Percentiles rank a stretch among this genome's conserved stretches.
These are phyloP conservation scores for Termitomyces sp. DNA, from an alignment of 768 basidiomycete species.

Conservation along the genomic window DNA sequence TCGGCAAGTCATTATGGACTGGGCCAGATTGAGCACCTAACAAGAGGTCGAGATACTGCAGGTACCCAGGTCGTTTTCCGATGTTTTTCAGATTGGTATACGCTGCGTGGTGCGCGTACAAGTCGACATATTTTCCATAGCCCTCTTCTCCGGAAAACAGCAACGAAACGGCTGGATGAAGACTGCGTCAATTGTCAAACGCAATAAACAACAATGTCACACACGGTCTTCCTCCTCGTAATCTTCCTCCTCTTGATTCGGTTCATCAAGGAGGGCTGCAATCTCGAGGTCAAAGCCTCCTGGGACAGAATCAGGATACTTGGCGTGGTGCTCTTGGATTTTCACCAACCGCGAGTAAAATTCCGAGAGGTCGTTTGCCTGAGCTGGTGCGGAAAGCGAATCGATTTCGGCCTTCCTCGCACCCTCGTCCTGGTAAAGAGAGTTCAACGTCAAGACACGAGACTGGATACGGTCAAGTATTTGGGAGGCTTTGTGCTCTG, in stretches of 20 bases:
- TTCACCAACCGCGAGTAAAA: slow-evolving; percentile 96
- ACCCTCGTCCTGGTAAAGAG: slow-evolving; percentile 76
- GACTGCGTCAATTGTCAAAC: slow-evolving; percentile 4
- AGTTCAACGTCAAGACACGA: slow-evolving; percentile 59
- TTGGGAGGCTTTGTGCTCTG: slow-evolving; percentile 87
- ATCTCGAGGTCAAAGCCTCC: slow-evolving; percentile 83
- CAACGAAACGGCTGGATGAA: slow-evolving; percentile 60
- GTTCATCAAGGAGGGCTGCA: slow-evolving; percentile 75
- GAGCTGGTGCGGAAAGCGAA: slow-evolving; percentile 51
- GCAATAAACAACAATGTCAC: slow-evolving; percentile 26
- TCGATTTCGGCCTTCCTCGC: slow-evolving; percentile 66
- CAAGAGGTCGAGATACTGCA: slow-evolving; percentile 91
- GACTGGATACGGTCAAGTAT: slow-evolving; percentile 82
- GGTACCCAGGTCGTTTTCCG: slow-evolving; percentile 79
- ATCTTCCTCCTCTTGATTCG: slow-evolving; percentile 70
- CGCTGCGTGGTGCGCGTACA: slow-evolving; percentile 83
- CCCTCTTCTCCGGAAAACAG: slow-evolving; percentile 96
- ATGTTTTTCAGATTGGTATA: slow-evolving; percentile 90
- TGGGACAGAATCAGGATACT: slow-evolving; percentile 88
- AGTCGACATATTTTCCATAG: slow-evolving; percentile 92
- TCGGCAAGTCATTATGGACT: slow-evolving; percentile 67
- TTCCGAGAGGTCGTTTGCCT: slow-evolving; percentile 78
- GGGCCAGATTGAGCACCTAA: slow-evolving; percentile 55
- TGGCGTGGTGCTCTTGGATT: slow-evolving; percentile 94
- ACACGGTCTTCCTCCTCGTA: slow-evolving; percentile 85